Percentiles rank a stretch among this genome's conserved stretches.
phyloP scores from a whole-genome alignment of 345 rosid species.

The Citrus sp. region DNA sequence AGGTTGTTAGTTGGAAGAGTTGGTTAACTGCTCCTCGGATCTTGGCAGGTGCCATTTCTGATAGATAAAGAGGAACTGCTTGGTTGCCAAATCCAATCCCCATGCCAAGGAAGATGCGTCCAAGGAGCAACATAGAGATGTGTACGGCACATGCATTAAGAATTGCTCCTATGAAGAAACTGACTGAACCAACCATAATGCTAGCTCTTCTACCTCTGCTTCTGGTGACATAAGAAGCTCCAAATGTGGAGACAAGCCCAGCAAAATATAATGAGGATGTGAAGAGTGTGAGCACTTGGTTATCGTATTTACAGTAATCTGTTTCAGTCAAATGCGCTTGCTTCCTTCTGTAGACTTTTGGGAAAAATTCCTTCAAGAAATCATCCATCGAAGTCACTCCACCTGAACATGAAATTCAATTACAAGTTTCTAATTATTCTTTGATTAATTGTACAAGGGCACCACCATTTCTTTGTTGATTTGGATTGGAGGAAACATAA shows the following conservation, averaged over 20 bases:
- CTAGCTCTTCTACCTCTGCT: constrained; percentile 62
- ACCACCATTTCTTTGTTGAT: not conserved
- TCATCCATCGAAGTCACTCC: constrained; percentile 99
- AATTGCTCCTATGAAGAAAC: constrained; percentile 76
- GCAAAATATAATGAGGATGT: constrained; percentile 87
- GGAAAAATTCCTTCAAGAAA: constrained; percentile 80
- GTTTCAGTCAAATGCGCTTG: constrained; percentile 68
- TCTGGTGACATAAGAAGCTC: constrained; percentile 71
- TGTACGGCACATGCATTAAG: constrained; percentile 66
- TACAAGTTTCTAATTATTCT: not conserved
- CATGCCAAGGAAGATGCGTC: constrained; percentile 64
- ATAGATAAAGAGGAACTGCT: constrained; percentile 82
- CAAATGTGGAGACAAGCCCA: constrained; percentile 73
- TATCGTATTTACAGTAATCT: constrained; percentile 90
- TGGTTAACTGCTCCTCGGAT: constrained; percentile 78
- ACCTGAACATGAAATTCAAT: constrained; percentile 41
- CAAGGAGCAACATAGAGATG: constrained; percentile 62
- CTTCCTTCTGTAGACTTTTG: constrained; percentile 60
- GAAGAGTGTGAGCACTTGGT: constrained; percentile 74
- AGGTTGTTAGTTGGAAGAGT: constrained; percentile 80
- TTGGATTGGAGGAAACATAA: not conserved
- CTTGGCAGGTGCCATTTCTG: constrained; percentile 93
- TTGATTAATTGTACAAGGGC: not conserved
- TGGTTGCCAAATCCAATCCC: constrained; percentile 95
- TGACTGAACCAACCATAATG: constrained; percentile 67